phyloP scores from a whole-genome alignment of 495 filamentous ascomycete genomes.

The Friedmanniomyces simplex region DNA sequence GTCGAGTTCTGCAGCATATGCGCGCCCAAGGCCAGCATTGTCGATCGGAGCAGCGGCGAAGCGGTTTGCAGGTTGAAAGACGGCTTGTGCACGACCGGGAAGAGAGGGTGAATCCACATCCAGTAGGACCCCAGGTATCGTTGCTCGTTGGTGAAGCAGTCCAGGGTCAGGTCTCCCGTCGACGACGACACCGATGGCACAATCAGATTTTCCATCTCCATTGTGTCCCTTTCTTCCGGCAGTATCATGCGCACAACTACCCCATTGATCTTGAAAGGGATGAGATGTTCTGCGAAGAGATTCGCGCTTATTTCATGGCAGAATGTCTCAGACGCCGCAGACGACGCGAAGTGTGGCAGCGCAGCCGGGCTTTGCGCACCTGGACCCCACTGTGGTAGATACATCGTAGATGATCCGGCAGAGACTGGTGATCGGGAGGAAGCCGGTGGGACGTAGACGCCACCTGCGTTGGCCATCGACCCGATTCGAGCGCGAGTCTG shows the following conservation, averaged over 20 bases:
- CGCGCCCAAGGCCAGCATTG: constrained; percentile 36
- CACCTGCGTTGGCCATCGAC: background rate
- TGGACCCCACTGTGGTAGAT: constrained; percentile 4
- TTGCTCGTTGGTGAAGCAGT: constrained; percentile 13
- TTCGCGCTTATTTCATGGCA: background rate
- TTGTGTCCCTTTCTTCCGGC: constrained; percentile 9
- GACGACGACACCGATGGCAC: background rate
- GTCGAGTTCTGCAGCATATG: constrained; percentile 30
- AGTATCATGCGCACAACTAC: background rate
- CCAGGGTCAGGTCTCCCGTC: background rate
- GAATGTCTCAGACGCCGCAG: background rate
- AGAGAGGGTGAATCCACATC: constrained; percentile 34
- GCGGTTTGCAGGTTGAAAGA: constrained; percentile 26
- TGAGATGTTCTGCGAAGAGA: background rate
- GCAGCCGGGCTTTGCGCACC: background rate
- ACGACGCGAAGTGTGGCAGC: background rate
- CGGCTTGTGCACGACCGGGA: constrained; percentile 35
- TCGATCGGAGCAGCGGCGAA: constrained; percentile 32
- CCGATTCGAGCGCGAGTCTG: background rate
- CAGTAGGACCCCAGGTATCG: constrained; percentile 37
- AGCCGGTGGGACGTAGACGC: background rate
- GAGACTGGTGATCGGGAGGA: constrained; percentile 12
- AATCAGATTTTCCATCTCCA: constrained; percentile 8
- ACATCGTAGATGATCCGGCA: constrained; percentile 9
- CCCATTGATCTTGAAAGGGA: background rate